A percentile compares a stretch with the other conserved stretches of the same genome.
Evolutionary conservation across 768 basidiomycete species (phyloP).

Genomic region (Pleurotus citrinopileatus): DNA sequence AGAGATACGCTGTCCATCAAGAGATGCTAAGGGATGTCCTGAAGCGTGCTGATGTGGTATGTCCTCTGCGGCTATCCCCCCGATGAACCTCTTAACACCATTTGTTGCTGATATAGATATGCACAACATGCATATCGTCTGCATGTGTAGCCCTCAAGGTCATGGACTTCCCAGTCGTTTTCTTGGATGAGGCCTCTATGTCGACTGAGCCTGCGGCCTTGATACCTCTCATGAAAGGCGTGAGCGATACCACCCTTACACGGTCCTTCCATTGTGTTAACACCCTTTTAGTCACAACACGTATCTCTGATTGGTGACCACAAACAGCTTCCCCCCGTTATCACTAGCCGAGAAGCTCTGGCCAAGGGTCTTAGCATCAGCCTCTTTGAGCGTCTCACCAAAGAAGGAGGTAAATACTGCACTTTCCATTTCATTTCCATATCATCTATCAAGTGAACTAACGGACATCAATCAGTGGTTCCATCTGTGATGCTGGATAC

Average conservation of each 20-base stretch:
- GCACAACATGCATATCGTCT: constrained; percentile 85
- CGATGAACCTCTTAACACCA: not conserved
- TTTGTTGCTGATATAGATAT: constrained; percentile 48
- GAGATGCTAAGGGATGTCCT: constrained; percentile 64
- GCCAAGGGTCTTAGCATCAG: constrained; percentile 72
- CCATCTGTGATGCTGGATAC: constrained; percentile 89
- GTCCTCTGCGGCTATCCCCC: constrained; percentile 23
- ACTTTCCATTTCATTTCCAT: not conserved
- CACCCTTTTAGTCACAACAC: constrained; percentile 60
- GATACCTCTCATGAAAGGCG: constrained; percentile 92
- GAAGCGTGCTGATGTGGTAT: constrained; percentile 68
- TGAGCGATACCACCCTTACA: constrained; percentile 38
- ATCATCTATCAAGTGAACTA: constrained; percentile 8
- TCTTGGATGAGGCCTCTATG: constrained; percentile 95
- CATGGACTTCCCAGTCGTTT: constrained; percentile 89
- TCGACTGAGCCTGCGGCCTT: constrained; percentile 91
- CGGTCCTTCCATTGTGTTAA: constrained; percentile 11
- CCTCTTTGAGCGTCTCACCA: constrained; percentile 87
- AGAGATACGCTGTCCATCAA: constrained; percentile 53
- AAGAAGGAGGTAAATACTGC: constrained; percentile 68
- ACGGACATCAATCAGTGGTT: constrained; percentile 53
- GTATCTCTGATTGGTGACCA: constrained; percentile 94
- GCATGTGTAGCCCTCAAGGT: constrained; percentile 63
- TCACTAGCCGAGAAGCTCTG: constrained; percentile 73
- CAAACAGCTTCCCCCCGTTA: constrained; percentile 91